Conservation (phyloP, 768 basidiomycete genomes). For the Boletus eberwhitei region DNA sequence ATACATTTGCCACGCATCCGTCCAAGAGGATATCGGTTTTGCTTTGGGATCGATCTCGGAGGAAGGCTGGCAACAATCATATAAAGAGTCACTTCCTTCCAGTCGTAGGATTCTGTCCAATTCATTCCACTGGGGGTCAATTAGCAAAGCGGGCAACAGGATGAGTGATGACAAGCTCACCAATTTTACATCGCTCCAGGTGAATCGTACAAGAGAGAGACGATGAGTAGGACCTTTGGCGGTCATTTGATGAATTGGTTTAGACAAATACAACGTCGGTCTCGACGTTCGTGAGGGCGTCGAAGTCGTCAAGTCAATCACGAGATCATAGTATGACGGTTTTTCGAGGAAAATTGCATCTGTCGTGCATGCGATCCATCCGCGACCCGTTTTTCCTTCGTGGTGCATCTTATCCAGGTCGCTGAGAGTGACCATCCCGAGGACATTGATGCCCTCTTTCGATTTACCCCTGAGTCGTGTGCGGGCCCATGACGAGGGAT, state of each 20-base stretch:
- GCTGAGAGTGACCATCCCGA: slow-evolving; percentile 77
- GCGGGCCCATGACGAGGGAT: slow-evolving; percentile 29
- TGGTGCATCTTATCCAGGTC: slow-evolving; percentile 62
- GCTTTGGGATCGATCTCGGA: slow-evolving; percentile 32
- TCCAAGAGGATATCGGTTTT: slow-evolving; percentile 51
- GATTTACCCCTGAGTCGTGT: slow-evolving; percentile 38
- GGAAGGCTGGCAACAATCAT: slow-evolving; percentile 35
- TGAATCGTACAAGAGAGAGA: slow-evolving; percentile 64
- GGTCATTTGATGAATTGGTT: slow-evolving; percentile 38
- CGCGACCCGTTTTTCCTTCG: slow-evolving; percentile 57
- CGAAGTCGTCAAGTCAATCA: slow-evolving; percentile 75
- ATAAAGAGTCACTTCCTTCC: slow-evolving; percentile 35
- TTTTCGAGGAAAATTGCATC: slow-evolving; percentile 84
- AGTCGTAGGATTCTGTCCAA: slow-evolving; percentile 65
- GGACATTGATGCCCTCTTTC: slow-evolving; percentile 56
- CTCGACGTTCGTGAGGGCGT: slow-evolving; percentile 57
- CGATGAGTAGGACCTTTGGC: slow-evolving; percentile 46
- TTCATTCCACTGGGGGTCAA: slow-evolving; percentile 62
- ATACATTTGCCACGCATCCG: slow-evolving; percentile 77
- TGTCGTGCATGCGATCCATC: slow-evolving; percentile 87
- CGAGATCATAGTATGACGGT: slow-evolving; percentile 72
- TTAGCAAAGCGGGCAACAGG: background rate
- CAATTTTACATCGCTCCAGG: slow-evolving; percentile 81
- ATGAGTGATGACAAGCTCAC: slow-evolving; percentile 35
- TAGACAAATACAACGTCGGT: slow-evolving; percentile 64